phyloP scores from a whole-genome alignment of 2,329 filamentous ascomycete genomes.

The Corniculantispora saksenae region DNA sequence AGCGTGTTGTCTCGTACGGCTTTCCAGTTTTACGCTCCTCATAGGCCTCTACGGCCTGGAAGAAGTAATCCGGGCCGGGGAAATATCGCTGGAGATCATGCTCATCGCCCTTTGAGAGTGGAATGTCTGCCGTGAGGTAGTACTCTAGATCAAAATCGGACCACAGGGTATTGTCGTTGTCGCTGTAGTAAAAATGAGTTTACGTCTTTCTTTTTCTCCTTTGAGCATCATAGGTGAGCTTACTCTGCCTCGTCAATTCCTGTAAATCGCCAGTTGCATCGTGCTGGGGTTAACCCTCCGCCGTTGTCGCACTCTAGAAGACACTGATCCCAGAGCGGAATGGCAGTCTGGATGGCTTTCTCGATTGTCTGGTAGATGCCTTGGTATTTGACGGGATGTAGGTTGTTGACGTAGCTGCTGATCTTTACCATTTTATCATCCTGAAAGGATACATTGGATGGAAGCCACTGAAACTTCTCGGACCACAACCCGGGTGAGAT shows the following conservation, averaged over 20 bases:
- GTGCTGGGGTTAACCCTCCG: too few relatives aligned
- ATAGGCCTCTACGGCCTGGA: not conserved
- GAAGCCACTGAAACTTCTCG: not conserved
- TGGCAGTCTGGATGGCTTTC: slow-evolving; percentile 32
- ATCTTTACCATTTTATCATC: slow-evolving; percentile 22
- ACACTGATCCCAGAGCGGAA: slow-evolving; percentile 50
- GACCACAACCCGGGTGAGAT: not conserved
- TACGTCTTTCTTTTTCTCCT: too few relatives aligned
- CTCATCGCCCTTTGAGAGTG: not conserved
- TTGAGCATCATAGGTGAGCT: too few relatives aligned
- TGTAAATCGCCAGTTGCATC: not conserved
- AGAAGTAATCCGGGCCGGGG: not conserved
- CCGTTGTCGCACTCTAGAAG: not conserved
- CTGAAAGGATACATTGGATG: not conserved
- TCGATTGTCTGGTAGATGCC: slow-evolving; percentile 37
- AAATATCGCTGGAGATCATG: not conserved
- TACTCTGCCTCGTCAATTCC: not conserved
- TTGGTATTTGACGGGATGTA: slow-evolving; percentile 35
- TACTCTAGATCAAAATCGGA: not conserved
- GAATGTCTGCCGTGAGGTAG: not conserved
- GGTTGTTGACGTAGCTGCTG: slow-evolving; percentile 46
- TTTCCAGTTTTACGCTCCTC: not conserved
- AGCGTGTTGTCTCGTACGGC: not conserved
- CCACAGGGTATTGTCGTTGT: not conserved
- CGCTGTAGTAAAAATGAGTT: not conserved